phyloP scores from a whole-genome alignment of 208 protist species.

The Strigomonas culicis region DNA sequence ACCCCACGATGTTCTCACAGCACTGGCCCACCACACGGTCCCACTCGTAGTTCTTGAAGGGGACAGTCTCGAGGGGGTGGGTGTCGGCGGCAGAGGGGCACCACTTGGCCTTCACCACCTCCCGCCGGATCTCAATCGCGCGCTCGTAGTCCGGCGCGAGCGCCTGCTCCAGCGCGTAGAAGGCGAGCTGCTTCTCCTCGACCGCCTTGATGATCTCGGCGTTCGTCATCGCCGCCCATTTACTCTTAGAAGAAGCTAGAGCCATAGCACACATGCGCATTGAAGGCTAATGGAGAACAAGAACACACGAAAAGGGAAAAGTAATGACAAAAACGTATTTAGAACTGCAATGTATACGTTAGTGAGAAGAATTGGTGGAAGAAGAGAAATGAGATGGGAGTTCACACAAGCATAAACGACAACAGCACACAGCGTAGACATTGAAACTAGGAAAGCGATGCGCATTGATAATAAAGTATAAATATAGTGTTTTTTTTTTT shows the following conservation, averaged over 20 bases:
- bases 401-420: background rate
- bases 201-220: conserved; percentile 73
- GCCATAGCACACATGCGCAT: conserved; percentile 2
- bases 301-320: conserved; percentile 4
- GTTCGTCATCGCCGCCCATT: conserved; percentile 62
- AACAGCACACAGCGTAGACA: too few relatives aligned
- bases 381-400: conserved; percentile 2
- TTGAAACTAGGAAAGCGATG: too few relatives aligned
- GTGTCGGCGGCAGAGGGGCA: conserved; percentile 19
- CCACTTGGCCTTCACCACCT: conserved; percentile 60
- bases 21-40: conserved; percentile 87
- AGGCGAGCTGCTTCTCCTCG: conserved; percentile 65
- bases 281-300: conserved; percentile 12
- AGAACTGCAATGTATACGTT: conserved; percentile 9
- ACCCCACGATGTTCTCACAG: conserved; percentile 97
- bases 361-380: background rate
- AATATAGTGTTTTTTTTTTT: conserved; percentile 11
- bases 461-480: too few relatives aligned
- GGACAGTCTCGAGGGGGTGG: conserved; percentile 67
- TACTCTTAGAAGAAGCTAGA: conserved; percentile 14
- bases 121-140: conserved; percentile 78
- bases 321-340: background rate
- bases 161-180: conserved; percentile 83
- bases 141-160: conserved; percentile 86
- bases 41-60: conserved; percentile 91